These are phyloP conservation scores for Furcasterigmium furcatum DNA, from an alignment of 2,329 filamentous ascomycete genomes.

Conservation along the genomic window DNA sequence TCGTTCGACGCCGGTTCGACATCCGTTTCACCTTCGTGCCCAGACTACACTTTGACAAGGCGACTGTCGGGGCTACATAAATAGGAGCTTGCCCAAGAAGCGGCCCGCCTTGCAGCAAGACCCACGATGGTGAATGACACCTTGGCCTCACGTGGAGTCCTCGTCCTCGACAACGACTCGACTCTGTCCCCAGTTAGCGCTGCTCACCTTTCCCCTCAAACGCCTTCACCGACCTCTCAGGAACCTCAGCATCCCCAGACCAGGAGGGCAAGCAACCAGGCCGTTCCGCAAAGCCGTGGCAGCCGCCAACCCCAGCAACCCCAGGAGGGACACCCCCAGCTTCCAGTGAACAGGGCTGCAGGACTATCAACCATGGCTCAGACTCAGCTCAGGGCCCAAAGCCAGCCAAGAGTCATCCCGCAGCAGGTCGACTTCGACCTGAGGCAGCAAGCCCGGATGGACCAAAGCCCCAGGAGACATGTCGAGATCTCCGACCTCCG, in stretches of 20 bases:
- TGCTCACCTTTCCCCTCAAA: too few species aligned
- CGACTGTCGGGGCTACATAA: not conserved
- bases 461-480: not conserved
- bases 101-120: not conserved
- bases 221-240: too few species aligned
- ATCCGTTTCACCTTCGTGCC: not conserved
- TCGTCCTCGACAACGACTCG: not conserved
- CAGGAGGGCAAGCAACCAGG: too few species aligned
- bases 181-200: not conserved
- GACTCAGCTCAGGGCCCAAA: not conserved
- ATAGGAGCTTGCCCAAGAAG: not conserved
- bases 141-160: not conserved
- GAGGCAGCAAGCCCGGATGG: not conserved
- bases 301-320: too few species aligned
- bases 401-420: not conserved
- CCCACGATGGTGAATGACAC: not conserved
- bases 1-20: not conserved
- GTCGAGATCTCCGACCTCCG: slow-evolving; percentile 21
- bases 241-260: too few species aligned
- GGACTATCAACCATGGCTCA: too few species aligned
- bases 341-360: too few species aligned
- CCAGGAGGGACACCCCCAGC: not conserved
- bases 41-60: not conserved
- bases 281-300: too few species aligned
- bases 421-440: not conserved